Evolutionary conservation across 805 yeast genomes (phyloP).

Genomic region (Phaffomyces antillensis): DNA sequence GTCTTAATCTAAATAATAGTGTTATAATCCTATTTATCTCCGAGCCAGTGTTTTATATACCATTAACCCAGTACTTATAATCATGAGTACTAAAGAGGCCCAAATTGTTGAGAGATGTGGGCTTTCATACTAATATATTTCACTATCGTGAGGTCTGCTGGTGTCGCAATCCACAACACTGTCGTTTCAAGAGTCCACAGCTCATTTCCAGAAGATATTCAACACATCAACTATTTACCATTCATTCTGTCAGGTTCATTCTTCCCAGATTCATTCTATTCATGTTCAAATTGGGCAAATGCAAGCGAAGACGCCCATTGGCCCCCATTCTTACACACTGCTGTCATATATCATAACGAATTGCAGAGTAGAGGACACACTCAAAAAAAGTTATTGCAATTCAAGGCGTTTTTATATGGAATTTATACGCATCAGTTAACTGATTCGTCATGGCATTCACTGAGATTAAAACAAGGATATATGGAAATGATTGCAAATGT

Average conservation of each 20-base stretch:
- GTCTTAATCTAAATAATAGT: not conserved
- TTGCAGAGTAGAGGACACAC: constrained; percentile 10
- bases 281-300: constrained; percentile 40
- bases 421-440: constrained; percentile 55
- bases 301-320: constrained; percentile 62
- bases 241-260: constrained; percentile 54
- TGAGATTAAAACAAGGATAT: constrained; percentile 48
- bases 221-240: constrained; percentile 16
- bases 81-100: no score
- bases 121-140: no score
- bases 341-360: constrained; percentile 32
- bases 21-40: no score
- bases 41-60: no score
- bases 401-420: constrained; percentile 54
- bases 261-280: constrained; percentile 63
- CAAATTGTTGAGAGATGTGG: not conserved
- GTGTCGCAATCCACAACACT: constrained; percentile 26
- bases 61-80: no score
- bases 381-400: constrained; percentile 21
- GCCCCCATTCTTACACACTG: constrained; percentile 53
- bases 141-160: not conserved
- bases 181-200: constrained; percentile 27
- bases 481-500: constrained; percentile 39
- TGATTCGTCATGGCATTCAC: constrained; percentile 65
- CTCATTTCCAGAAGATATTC: constrained; percentile 28